Evolutionary conservation across 805 yeast species (phyloP), one percentile per base, ranked within the genome.

Genomic region (Teunomyces stri): DNA sequence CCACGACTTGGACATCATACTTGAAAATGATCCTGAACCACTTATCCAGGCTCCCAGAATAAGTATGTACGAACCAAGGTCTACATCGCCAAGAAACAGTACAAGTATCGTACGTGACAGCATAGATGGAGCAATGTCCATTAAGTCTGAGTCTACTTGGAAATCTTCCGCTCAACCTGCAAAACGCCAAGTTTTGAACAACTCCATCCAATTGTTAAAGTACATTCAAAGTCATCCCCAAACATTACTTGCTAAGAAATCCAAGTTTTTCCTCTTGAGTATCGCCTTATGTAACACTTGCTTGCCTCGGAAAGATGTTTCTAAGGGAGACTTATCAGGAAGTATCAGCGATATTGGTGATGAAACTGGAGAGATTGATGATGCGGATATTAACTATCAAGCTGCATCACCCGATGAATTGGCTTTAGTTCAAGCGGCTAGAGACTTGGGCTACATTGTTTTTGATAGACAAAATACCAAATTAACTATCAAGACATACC

Each of bases 321-420:
- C 39, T 18, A 33, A 6, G 29, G 18, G 43, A 35, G 30, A 34
- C 9, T 25, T 48, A 13, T 33, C 50, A 9, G 21, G 36, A 9
- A 31, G 35, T 9, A 15, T 37, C 4, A 42, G 35, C 10, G 55
- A 51, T 6, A 34, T 39, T 41, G 9, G 13, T 3, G 46, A 38
- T 5, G 47, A 44, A 3, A 16, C 40, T 21, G 62, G 62, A 20
- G 51, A 51, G 22, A 54, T 48, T 12, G 51, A 47, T 11, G 52
- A 44, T 11, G 48, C 46, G 6, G 41, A 47, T 6, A 79, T 90
- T 20, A 84, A 81, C 47, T 94, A 94, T 58, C 97, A 92, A 61
- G 89, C 98, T 0, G 83, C 98, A 0, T 91, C 97, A 0, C 99
- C 99, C 0, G 99, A 94, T 67, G 99, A 94, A 63, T 68, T 91